Evolutionary conservation across 805 yeast genomes (phyloP).

Genomic region (Metschnikowia sp.): DNA sequence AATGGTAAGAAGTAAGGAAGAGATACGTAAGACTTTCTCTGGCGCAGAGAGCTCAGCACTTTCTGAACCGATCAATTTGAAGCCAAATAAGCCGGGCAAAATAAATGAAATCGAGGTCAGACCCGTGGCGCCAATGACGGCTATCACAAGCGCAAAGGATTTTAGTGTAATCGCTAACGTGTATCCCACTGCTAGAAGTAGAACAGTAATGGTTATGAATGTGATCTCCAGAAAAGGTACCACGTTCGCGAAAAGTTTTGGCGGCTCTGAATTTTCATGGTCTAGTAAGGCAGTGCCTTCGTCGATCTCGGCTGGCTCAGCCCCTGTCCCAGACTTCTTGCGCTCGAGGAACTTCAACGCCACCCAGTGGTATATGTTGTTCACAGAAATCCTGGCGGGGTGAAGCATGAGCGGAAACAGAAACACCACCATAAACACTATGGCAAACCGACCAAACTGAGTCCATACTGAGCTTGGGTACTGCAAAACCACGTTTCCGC

Average conservation of each 20-base stretch:
- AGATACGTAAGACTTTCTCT: constrained; percentile 33
- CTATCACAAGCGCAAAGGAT: constrained; percentile 65
- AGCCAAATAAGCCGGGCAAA: constrained; percentile 76
- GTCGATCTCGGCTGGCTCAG: neutral
- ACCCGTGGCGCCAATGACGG: constrained; percentile 80
- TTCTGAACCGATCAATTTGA: constrained; percentile 43
- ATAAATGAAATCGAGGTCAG: constrained; percentile 77
- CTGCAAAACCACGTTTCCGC: constrained; percentile 76
- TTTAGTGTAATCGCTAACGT: constrained; percentile 53
- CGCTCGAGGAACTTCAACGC: constrained; percentile 11
- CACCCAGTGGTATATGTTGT: constrained; percentile 61
- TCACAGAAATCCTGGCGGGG: constrained; percentile 80
- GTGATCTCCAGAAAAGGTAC: constrained; percentile 47
- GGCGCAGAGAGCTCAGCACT: constrained; percentile 21
- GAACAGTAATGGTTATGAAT: constrained; percentile 48
- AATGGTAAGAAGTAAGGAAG: constrained; percentile 42
- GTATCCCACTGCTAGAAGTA: constrained; percentile 48
- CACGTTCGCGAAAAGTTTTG: constrained; percentile 11
- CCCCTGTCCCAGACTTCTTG: neutral
- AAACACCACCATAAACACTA: constrained; percentile 72
- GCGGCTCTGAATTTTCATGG: neutral
- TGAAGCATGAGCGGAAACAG: constrained; percentile 88
- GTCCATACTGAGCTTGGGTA: constrained; percentile 61
- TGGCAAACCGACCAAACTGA: constrained; percentile 75
- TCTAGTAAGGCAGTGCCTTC: neutral